Conservation (phyloP, 192 early-diverging fungal genomes). For the Podila verticillata region DNA sequence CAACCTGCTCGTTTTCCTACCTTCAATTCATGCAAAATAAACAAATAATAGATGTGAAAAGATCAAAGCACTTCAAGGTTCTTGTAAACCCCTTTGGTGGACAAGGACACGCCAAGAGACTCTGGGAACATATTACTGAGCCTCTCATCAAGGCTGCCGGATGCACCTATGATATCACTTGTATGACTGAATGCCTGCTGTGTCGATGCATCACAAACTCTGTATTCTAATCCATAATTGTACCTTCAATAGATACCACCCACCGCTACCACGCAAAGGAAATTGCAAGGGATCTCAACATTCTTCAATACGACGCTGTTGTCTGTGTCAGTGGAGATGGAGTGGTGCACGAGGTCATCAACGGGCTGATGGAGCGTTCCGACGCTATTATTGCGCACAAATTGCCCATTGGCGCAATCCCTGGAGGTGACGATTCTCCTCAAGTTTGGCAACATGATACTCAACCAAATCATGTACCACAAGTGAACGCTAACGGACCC, state of each 20-base stretch:
- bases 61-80: conserved; percentile 57
- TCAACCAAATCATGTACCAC: not conserved
- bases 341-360: conserved; percentile 82
- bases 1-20: no score
- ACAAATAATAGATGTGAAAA: conserved; percentile 40
- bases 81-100: conserved; percentile 83
- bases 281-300: conserved; percentile 66
- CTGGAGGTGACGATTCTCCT: conserved; percentile 49
- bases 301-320: conserved; percentile 65
- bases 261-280: conserved; percentile 68
- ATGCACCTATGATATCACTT: conserved; percentile 56
- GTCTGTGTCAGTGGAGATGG: conserved; percentile 83
- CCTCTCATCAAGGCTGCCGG: conserved; percentile 74
- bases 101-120: conserved; percentile 66
- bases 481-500: no score
- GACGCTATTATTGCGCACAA: conserved; percentile 67
- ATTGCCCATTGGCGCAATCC: conserved; percentile 72
- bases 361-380: conserved; percentile 77
- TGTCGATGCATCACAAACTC: not conserved
- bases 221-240: not conserved
- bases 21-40: no score
- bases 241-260: conserved; percentile 61
- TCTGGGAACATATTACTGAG: conserved; percentile 62
- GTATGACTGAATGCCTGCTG: conserved; percentile 36
- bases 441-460: not conserved